Evolutionary conservation across 306 rosid genomes (phyloP), one percentile per base, ranked within the genome.

Genomic region (Canavalia ensiformis): DNA sequence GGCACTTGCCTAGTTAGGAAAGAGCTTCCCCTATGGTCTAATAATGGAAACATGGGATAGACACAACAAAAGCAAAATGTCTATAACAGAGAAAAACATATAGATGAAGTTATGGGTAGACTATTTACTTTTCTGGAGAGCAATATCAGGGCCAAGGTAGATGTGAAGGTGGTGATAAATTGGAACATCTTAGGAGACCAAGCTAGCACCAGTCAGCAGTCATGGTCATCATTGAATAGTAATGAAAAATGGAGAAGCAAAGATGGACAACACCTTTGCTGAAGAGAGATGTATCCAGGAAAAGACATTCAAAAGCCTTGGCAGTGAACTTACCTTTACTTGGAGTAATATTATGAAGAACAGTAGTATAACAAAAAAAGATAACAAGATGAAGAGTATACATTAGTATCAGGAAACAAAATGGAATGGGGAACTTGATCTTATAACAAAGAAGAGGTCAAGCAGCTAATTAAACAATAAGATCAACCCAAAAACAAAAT

Each of bases 71-170:
- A 59, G 66, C 31, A 59, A 31, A 59, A 59, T 8, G 51, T 37
- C 8, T 35, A 52, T 34, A 37, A 52, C 37, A 31, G 4, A 33
- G 59, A 11, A 70, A 70, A 69, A 49, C 7, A n/a, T 50, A 34
- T 6, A 49, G 50, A 52, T 72, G 35, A 73, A 54, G 29, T 18
- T 55, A 25, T 25, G 52, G 76, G 33, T 34, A 37, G 47, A 12
- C 51, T 54, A 52, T 73, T 54, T 37, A 55, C 77, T 54, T 55
- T 41, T 72, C 66, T 28, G 66, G 56, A 74, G 78, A 56, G 65
- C 11, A 55, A 73, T 73, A n/a, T 72, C 7, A 2, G 10, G 35
- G 63, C 34, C 76, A 35, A 4, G 49, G 47, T 72, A 72, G 77
- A 70, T 4, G 63, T 12, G 18, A 34, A 34, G 65, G n/a, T 33